These are phyloP conservation scores for Rhizophagus prolifer DNA, from an alignment of 192 early-diverging fungal genomes.

Conservation along the genomic window DNA sequence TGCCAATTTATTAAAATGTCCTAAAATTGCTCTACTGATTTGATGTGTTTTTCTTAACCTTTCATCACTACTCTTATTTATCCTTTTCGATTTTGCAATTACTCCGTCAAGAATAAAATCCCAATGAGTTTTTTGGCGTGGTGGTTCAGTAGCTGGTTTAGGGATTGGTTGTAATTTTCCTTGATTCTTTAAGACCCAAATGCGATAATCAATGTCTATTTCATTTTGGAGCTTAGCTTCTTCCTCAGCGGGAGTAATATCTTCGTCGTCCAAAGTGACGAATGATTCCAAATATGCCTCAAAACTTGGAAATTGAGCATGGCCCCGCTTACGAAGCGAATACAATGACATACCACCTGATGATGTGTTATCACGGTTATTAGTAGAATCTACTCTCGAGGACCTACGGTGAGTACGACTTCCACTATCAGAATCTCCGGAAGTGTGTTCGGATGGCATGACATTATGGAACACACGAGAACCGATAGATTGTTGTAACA, in stretches of 20 bases:
- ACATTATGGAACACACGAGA: constrained; percentile 6
- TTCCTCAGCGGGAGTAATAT: constrained; percentile 50
- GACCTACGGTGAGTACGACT: constrained; percentile 18
- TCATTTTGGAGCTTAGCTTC: constrained; percentile 41
- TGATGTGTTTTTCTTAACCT: constrained; percentile 45
- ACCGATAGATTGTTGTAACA: constrained; percentile 45
- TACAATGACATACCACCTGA: background rate
- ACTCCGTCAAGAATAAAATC: constrained; percentile 48
- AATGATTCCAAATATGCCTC: constrained; percentile 54
- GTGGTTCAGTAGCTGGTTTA: constrained; percentile 41
- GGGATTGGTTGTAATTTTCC: constrained; percentile 45
- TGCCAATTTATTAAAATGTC: constrained; percentile 57
- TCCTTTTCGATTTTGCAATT: constrained; percentile 37
- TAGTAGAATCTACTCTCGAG: constrained; percentile 12
- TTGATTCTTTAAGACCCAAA: constrained; percentile 40
- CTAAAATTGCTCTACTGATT: constrained; percentile 51
- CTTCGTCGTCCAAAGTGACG: constrained; percentile 62
- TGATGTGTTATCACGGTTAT: background rate
- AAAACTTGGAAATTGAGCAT: constrained; percentile 40
- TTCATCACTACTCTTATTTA: constrained; percentile 43
- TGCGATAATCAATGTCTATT: constrained; percentile 41
- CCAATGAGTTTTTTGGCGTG: constrained; percentile 40
- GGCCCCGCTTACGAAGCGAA: constrained; percentile 32
- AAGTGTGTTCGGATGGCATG: constrained; percentile 21
- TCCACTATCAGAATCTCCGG: background rate